Evolutionary conservation across 495 filamentous ascomycete genomes (phyloP), one percentile per base, ranked within the genome.

Genomic region (Xylaria flabelliformis): DNA sequence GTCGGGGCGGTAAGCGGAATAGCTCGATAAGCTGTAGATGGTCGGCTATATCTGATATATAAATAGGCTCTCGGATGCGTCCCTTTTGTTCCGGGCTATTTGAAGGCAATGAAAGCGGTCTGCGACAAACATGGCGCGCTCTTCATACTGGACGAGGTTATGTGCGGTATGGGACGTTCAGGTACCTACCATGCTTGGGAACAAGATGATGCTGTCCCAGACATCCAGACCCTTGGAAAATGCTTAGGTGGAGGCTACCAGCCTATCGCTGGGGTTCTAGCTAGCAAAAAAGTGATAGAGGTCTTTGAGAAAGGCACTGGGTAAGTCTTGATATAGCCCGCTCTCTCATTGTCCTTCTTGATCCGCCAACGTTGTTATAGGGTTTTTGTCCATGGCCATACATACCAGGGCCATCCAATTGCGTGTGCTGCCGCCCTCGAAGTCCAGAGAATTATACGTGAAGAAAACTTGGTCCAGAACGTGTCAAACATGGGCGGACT

Each of bases 71-170:
- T 92, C 26, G 91, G 90, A 0, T 92, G 89, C 76, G 88, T 91
- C 10, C 86, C 90, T 39, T 83, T 88, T 26, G 83, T 88, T 1
- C 80, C 83, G 0, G 91, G 90, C 0, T 95, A 94, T 72, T 85
- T 93, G 67, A 79, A 80, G 48, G 89, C 88, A 46, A 88, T 93
- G 81, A 85, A 86, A 76, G 77, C 79, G 5, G 75, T 95, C 4
- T 93, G 91, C 76, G 80, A 88, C 39, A 87, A 87, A 70, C 83
- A 93, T 74, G 91, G 90, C 39, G 89, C 88, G 0, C 85, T 94
- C 3, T 82, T 93, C 36, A 90, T 94, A 59, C 80, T 92, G n/a
- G 88, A 93, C 74, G 92, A 92, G 74, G 82, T 89, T 39, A 93
- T 93, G 91, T 87, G 89, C 76, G 91, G 90, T 0, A 89, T 89